Evolutionary conservation across 768 basidiomycete genomes (phyloP).

Genomic region (Lyophyllum decastes): DNA sequence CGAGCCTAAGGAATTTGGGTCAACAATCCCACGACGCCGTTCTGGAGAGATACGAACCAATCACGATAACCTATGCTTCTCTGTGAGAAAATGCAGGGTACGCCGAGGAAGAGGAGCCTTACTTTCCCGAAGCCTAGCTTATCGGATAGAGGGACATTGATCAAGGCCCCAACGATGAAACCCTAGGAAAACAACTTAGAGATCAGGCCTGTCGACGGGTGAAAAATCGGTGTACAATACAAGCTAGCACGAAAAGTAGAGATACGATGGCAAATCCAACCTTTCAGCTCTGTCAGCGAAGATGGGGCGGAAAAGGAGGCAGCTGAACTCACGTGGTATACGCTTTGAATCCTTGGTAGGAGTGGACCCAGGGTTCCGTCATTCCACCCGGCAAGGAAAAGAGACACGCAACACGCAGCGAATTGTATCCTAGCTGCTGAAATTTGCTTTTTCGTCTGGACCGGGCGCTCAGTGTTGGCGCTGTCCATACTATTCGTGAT

Average conservation of each 20-base stretch:
- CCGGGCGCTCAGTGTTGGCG: background rate
- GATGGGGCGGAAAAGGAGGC: background rate
- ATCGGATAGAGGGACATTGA: slow-evolving; percentile 29
- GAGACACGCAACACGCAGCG: slow-evolving; percentile 49
- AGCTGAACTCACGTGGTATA: slow-evolving; percentile 51
- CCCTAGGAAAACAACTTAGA: slow-evolving; percentile 21
- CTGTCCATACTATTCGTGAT: background rate
- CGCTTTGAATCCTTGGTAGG: slow-evolving; percentile 66
- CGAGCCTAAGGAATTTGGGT: slow-evolving; percentile 32
- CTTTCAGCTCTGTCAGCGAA: slow-evolving; percentile 23
- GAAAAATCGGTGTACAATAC: slow-evolving; percentile 27
- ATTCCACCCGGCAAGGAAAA: slow-evolving; percentile 76
- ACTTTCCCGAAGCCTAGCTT: slow-evolving; percentile 35
- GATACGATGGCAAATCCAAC: slow-evolving; percentile 50
- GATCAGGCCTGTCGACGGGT: background rate
- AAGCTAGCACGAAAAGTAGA: slow-evolving; percentile 42
- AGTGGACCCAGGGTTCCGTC: slow-evolving; percentile 77
- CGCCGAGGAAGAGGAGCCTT: background rate
- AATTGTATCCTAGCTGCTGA: slow-evolving; percentile 45
- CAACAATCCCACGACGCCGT: slow-evolving; percentile 1
- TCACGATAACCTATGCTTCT: slow-evolving; percentile 22
- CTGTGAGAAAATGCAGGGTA: background rate
- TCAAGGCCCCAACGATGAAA: slow-evolving; percentile 28
- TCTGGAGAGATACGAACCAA: slow-evolving; percentile 17
- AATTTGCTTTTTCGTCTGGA: slow-evolving; percentile 23